Conservation (phyloP, 345 rosid genomes). For the Pugionium cornutum region DNA sequence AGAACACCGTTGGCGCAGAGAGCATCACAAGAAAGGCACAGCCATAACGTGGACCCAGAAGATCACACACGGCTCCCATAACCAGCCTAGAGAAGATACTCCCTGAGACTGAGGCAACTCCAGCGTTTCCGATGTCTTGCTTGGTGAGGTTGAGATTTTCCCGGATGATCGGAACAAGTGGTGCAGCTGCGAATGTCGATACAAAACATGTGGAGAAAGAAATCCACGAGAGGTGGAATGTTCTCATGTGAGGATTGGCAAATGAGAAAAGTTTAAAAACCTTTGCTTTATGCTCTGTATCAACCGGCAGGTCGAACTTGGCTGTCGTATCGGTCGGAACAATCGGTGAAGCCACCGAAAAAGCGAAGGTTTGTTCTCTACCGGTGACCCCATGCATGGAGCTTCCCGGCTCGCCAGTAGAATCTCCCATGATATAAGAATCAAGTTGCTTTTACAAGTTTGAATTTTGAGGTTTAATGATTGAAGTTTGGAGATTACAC, state of each 20-base stretch:
- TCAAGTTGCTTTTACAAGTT: background rate
- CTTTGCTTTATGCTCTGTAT: slow-evolving; percentile 69
- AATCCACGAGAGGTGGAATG: slow-evolving; percentile 79
- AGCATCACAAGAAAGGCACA: slow-evolving; percentile 70
- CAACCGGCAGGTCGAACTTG: slow-evolving; percentile 61
- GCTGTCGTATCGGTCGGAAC: slow-evolving; percentile 54
- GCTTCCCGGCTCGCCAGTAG: slow-evolving; percentile 55
- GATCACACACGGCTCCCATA: slow-evolving; percentile 72
- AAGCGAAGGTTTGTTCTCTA: slow-evolving; percentile 57
- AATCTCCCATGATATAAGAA: slow-evolving; percentile 20
- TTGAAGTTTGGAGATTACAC: slow-evolving; percentile 5
- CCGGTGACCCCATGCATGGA: slow-evolving; percentile 76
- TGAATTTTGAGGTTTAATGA: background rate
- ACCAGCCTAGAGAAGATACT: slow-evolving; percentile 71
- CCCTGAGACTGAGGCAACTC: slow-evolving; percentile 73
- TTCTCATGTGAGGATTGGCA: slow-evolving; percentile 75
- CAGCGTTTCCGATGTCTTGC: slow-evolving; percentile 62
- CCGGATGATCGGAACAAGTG: slow-evolving; percentile 71
- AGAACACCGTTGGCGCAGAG: slow-evolving; percentile 67
- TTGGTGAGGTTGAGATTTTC: slow-evolving; percentile 66
- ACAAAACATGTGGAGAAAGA: slow-evolving; percentile 80
- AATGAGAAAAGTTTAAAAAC: slow-evolving; percentile 63
- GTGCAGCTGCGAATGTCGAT: slow-evolving; percentile 84
- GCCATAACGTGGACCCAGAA: slow-evolving; percentile 64
- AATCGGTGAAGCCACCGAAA: slow-evolving; percentile 55